phyloP scores from a whole-genome alignment of 75 land plant genomes.

The Larix kaempferi region DNA sequence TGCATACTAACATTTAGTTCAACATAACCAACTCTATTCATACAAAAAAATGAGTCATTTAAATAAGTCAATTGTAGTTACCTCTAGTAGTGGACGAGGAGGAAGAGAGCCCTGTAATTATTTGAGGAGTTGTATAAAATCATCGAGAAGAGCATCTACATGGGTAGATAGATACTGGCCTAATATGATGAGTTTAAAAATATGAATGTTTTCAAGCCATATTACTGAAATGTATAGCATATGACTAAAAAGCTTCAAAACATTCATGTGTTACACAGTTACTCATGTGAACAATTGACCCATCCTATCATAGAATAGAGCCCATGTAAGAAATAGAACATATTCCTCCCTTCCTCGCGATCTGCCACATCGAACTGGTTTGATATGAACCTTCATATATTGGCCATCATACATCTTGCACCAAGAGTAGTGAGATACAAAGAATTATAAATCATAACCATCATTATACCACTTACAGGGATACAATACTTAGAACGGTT shows the following conservation, averaged over 20 bases:
- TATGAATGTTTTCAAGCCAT: too few species aligned
- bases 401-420: too few species aligned
- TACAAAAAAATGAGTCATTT: neutral
- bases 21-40: neutral
- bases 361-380: too few species aligned
- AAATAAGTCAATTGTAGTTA: conserved; percentile 7
- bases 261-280: too few species aligned
- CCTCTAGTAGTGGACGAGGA: conserved; percentile 87
- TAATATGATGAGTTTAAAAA: too few species aligned
- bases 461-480: conserved; percentile 42
- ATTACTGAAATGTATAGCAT: too few species aligned
- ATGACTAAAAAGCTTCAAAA: too few species aligned
- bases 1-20: neutral
- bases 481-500: conserved; percentile 54
- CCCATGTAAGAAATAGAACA: too few species aligned
- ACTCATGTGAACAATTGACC: too few species aligned
- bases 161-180: conserved; percentile 97
- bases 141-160: conserved; percentile 89
- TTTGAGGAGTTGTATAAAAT: conserved; percentile 63
- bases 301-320: too few species aligned
- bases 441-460: conserved; percentile 57
- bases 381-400: too few species aligned
- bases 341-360: too few species aligned
- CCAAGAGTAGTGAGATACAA: conserved; percentile 76
- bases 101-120: conserved; percentile 96